Conservation (phyloP, 2,329 filamentous ascomycete species). For the Aspergillus puulaauensis region DNA sequence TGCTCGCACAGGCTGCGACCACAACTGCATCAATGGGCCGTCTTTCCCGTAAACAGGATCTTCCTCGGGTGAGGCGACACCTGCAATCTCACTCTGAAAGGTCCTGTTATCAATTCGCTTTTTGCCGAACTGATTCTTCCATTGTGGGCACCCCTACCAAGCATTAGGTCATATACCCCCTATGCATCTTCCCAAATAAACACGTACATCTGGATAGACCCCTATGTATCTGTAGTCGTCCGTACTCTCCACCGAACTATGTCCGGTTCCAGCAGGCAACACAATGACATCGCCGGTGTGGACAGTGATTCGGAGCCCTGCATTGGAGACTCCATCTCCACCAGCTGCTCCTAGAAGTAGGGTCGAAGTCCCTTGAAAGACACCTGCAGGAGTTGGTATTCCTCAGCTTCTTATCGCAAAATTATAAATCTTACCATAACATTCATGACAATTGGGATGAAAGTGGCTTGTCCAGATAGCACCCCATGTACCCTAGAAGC, state of each 20-base stretch:
- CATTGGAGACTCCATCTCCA: not conserved
- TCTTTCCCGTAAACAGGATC: constrained; percentile 3
- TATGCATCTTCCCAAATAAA: not conserved
- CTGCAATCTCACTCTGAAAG: not conserved
- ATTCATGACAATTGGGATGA: constrained; percentile 10
- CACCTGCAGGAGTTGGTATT: not conserved
- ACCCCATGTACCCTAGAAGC: constrained; percentile 2
- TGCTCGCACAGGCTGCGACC: not conserved
- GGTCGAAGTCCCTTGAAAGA: constrained; percentile 6
- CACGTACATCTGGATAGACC: constrained; percentile 2
- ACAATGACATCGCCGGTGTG: constrained; percentile 4
- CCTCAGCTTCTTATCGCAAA: not conserved
- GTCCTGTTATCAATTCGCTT: not conserved
- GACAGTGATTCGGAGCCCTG: not conserved
- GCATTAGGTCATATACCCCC: not conserved
- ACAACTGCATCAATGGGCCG: constrained; percentile 1
- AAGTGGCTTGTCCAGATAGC: not conserved
- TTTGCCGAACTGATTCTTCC: not conserved
- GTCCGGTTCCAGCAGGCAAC: constrained; percentile 2
- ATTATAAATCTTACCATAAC: not conserved
- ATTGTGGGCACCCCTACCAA: not conserved
- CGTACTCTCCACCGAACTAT: constrained; percentile 4
- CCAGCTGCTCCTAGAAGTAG: constrained; percentile 1
- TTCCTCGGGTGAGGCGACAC: not conserved
- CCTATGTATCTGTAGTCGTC: constrained; percentile 5